A percentile compares a stretch with the other conserved stretches of the same genome.
phyloP scores from a whole-genome alignment of 352 stramenopile genomes.

The Phytophthora hibernalis region DNA sequence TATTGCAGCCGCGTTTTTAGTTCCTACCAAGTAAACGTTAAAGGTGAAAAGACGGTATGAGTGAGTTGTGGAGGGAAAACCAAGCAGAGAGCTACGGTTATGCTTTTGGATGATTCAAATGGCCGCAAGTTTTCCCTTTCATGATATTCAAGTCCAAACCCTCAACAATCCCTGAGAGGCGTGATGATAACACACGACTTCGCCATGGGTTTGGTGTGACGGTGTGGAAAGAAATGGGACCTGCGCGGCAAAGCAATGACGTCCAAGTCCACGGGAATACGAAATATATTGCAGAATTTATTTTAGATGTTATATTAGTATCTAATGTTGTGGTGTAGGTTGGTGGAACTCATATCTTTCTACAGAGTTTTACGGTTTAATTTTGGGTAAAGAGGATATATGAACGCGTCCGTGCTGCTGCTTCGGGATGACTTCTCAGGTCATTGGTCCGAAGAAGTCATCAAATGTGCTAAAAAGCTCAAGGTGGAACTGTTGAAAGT shows the following conservation, averaged over 20 bases:
- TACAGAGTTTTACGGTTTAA: constrained; percentile 4
- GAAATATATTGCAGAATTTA: constrained; percentile 12
- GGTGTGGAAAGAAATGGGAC: neutral
- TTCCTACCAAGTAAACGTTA: too few relatives aligned
- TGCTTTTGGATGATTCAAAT: neutral
- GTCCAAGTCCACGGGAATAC: neutral
- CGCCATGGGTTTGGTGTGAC: neutral
- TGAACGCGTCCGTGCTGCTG: constrained; percentile 9
- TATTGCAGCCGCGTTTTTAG: too few relatives aligned
- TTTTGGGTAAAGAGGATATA: neutral
- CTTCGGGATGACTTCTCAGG: constrained; percentile 9
- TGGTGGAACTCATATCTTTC: too few relatives aligned
- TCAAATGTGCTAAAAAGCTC: constrained; percentile 1
- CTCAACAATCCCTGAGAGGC: neutral
- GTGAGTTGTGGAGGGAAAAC: neutral
- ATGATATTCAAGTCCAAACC: neutral
- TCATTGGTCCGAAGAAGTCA: neutral
- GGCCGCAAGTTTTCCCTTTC: neutral
- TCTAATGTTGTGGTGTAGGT: too few relatives aligned
- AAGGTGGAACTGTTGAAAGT: neutral
- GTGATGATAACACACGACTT: neutral
- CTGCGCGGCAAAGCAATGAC: neutral
- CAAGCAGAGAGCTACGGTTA: constrained; percentile 14
- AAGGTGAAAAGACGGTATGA: constrained; percentile 17
- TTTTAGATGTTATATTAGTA: too few relatives aligned